Conservation (phyloP, 2,329 filamentous ascomycete species). For the Sclerotinia borealis region DNA sequence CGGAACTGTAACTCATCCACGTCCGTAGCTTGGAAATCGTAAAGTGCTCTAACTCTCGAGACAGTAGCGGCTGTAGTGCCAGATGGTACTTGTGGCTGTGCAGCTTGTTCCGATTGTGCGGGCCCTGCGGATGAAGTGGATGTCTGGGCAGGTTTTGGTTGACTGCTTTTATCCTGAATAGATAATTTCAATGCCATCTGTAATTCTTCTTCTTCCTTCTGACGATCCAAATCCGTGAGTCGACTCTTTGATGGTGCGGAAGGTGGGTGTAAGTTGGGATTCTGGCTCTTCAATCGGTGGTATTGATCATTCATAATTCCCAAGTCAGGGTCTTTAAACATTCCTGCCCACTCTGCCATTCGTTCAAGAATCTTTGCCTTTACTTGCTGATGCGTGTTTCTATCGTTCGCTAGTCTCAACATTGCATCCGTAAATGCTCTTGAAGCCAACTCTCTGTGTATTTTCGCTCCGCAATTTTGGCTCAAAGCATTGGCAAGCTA, state of each 20-base stretch:
- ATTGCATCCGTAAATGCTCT: constrained; percentile 84
- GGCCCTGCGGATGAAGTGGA: constrained; percentile 36
- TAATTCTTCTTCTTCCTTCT: constrained; percentile 94
- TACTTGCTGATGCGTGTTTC: constrained; percentile 93
- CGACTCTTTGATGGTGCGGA: constrained; percentile 90
- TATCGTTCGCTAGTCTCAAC: constrained; percentile 82
- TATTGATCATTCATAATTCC: constrained; percentile 98
- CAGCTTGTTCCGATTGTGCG: constrained; percentile 35
- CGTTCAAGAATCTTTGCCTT: constrained; percentile 95
- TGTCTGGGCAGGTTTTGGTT: constrained; percentile 36
- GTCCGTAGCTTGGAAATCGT: constrained; percentile 91
- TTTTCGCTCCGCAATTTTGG: constrained; percentile 63
- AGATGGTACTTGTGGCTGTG: constrained; percentile 54
- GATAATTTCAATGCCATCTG: constrained; percentile 94
- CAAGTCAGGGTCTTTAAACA: constrained; percentile 88
- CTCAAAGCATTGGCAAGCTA: constrained; percentile 65
- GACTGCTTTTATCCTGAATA: constrained; percentile 75
- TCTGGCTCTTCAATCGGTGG: constrained; percentile 72
- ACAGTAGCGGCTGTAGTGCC: constrained; percentile 96
- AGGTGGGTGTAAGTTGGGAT: constrained; percentile 84
- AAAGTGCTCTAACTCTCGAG: constrained; percentile 86
- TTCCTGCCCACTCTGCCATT: constrained; percentile 93
- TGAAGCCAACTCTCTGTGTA: constrained; percentile 66
- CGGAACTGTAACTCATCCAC: constrained; percentile 92
- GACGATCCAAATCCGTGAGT: constrained; percentile 82